Percentiles rank a stretch among this genome's conserved stretches.
These are phyloP conservation scores for Calonectria multiphialidica DNA, from an alignment of 2,329 filamentous ascomycete species.

Conservation along the genomic window DNA sequence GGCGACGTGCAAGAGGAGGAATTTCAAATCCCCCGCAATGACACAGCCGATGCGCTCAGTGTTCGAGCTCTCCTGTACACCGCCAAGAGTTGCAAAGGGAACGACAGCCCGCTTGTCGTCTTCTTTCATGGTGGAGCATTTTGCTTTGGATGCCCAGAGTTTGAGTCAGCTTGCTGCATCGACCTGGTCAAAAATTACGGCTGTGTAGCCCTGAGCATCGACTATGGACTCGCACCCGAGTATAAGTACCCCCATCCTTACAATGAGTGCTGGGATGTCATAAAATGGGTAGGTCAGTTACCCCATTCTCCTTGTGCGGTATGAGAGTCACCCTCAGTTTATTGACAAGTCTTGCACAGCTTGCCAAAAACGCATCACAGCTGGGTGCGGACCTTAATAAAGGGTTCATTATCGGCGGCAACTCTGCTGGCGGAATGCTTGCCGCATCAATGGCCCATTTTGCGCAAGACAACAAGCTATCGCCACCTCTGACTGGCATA, in stretches of 20 bases:
- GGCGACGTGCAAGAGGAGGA: not conserved
- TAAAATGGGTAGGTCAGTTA: not conserved
- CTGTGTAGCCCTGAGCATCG: not conserved
- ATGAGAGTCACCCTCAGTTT: too few species aligned
- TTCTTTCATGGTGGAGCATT: slow-evolving; percentile 6
- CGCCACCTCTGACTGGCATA: slow-evolving; percentile 21
- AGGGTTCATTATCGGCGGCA: slow-evolving; percentile 39
- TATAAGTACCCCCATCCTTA: not conserved
- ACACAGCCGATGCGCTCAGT: not conserved
- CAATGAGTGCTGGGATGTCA: not conserved
- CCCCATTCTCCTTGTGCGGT: too few species aligned
- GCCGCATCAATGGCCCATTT: slow-evolving; percentile 39
- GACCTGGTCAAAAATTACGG: not conserved
- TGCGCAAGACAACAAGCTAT: slow-evolving; percentile 12
- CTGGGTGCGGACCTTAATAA: slow-evolving; percentile 10
- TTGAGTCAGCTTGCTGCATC: not conserved
- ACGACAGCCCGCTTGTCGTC: not conserved
- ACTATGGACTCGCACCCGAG: slow-evolving; percentile 5
- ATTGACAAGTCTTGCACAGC: not conserved
- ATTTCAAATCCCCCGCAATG: not conserved
- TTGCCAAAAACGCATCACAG: not conserved
- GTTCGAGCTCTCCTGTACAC: too few species aligned
- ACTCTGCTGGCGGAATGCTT: slow-evolving; percentile 44
- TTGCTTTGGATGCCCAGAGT: not conserved
- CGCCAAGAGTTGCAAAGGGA: not conserved